Evolutionary conservation across 2,329 filamentous ascomycete species (phyloP), one percentile per base, ranked within the genome.

Genomic region (Epicoccum nigrum): DNA sequence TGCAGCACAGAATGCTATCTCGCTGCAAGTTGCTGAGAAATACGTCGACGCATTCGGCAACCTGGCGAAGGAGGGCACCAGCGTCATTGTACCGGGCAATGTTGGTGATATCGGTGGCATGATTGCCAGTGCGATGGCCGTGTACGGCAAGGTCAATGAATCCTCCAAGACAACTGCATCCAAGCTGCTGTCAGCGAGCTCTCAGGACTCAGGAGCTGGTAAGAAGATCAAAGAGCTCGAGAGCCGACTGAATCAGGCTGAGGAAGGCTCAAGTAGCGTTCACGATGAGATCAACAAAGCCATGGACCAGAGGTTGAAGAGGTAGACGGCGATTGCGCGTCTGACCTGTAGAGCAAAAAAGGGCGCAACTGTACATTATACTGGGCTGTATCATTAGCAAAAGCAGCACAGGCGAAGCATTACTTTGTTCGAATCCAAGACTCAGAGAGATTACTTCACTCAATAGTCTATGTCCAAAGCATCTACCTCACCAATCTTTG

Each of bases 11-110:
- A 85, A 86, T 27, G 94, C 94, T 20, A 83, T 99, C 35, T 92
- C 90, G 67, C 77, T 99, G 56, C 90, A 83, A 12, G 90, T 99
- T 7, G 94, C 94, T 0, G 94, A 99, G 83, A 96, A 97, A 77
- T 99, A 99, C 66, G 94, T 99, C 44, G 93, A 95, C 37, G 94
- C 94, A 4, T 99, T 97, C 69, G 87, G 84, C 62, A 90, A 92
- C 70, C 80, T 99, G 63, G 94, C 94, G 42, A 94, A 93, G 77
- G 92, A 99, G 79, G 91, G 94, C 64, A 99, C 94, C 3, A 90
- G 92, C 4, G 88, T 99, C 21, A 91, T 99, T 16, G 92, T 99
- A 12, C 94, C 94, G 0, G 94, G 94, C 9, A 97, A 99, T 68
- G 91, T 99, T 30, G 94, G 94, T 54, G 94, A 99, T 71, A 92